A percentile compares a stretch with the other conserved stretches of the same genome.
phyloP scores from a whole-genome alignment of 2,329 filamentous ascomycete genomes.

The Chalara sp. region DNA sequence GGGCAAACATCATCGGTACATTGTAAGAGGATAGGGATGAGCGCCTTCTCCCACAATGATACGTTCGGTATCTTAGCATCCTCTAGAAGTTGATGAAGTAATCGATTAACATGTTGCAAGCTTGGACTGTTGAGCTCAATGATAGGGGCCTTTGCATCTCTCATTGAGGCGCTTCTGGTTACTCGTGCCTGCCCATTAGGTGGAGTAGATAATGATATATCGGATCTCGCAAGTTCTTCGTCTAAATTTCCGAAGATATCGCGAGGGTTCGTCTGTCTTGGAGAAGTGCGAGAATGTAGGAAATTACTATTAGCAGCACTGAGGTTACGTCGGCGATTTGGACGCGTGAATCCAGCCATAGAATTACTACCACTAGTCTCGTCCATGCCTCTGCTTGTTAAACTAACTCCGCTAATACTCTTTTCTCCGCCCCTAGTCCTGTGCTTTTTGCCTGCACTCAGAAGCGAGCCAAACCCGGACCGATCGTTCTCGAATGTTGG shows the following conservation, averaged over 20 bases:
- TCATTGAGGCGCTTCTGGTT: conserved; percentile 78
- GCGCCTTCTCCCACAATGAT: conserved; percentile 78
- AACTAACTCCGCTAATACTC: conserved; percentile 63
- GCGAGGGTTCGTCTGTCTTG: conserved; percentile 47
- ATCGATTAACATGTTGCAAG: conserved; percentile 76
- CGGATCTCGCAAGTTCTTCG: conserved; percentile 19
- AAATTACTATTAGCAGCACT: conserved; percentile 71
- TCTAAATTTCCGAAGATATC: conserved; percentile 25
- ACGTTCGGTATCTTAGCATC: conserved; percentile 69
- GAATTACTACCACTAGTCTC: conserved; percentile 50
- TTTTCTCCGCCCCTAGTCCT: conserved; percentile 68
- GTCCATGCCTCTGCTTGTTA: conserved; percentile 59
- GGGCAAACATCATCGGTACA: conserved; percentile 94
- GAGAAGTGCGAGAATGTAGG: conserved; percentile 63
- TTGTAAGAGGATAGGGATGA: conserved; percentile 82
- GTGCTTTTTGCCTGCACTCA: conserved; percentile 69
- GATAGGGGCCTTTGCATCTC: conserved; percentile 64
- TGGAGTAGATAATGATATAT: conserved; percentile 13
- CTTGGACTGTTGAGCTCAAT: conserved; percentile 84
- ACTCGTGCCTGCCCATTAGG: conserved; percentile 35
- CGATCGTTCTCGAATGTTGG: conserved; percentile 69
- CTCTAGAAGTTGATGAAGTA: conserved; percentile 75
- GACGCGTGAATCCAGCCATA: conserved; percentile 52
- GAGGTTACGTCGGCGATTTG: conserved; percentile 69
- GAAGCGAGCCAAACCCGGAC: conserved; percentile 59